phyloP scores from a whole-genome alignment of 257 asterid genomes.

The Solanum corneliomulleri region DNA sequence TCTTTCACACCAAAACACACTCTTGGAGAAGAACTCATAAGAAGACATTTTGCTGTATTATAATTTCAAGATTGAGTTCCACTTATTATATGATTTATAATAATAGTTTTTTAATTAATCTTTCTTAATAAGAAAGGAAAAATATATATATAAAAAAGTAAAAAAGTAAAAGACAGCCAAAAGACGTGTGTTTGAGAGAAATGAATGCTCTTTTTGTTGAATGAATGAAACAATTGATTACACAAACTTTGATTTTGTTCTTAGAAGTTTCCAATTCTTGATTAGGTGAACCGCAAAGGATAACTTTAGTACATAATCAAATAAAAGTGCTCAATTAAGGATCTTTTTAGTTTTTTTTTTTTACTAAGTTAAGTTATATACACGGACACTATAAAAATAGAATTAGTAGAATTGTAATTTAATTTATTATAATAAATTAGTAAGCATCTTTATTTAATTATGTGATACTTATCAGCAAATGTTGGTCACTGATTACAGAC shows the following conservation, averaged over 20 bases:
- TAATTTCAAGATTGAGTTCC: not conserved
- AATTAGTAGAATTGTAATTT: no score
- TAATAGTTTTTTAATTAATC: not conserved
- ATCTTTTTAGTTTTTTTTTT: not conserved
- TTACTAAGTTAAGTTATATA: not conserved
- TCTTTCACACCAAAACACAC: not conserved
- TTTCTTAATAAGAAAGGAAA: not conserved
- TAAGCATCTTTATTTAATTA: not conserved
- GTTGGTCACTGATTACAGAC: no score
- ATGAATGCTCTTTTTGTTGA: not conserved
- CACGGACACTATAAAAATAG: not conserved
- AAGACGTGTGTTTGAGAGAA: not conserved
- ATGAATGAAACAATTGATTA: not conserved
- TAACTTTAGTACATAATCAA: not conserved
- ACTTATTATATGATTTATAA: not conserved
- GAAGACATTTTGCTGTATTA: not conserved
- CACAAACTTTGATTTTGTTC: not conserved
- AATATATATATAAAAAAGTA: not conserved
- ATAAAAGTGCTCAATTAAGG: not conserved
- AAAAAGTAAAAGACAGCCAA: not conserved
- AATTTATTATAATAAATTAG: not conserved
- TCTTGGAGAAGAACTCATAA: not conserved
- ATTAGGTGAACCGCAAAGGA: constrained; percentile 7
- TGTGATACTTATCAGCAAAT: not conserved
- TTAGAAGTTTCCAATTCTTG: constrained; percentile 4